These are phyloP conservation scores for Emmonsiellopsis sp. DNA, from an alignment of 2,329 filamentous ascomycete genomes.

Conservation along the genomic window DNA sequence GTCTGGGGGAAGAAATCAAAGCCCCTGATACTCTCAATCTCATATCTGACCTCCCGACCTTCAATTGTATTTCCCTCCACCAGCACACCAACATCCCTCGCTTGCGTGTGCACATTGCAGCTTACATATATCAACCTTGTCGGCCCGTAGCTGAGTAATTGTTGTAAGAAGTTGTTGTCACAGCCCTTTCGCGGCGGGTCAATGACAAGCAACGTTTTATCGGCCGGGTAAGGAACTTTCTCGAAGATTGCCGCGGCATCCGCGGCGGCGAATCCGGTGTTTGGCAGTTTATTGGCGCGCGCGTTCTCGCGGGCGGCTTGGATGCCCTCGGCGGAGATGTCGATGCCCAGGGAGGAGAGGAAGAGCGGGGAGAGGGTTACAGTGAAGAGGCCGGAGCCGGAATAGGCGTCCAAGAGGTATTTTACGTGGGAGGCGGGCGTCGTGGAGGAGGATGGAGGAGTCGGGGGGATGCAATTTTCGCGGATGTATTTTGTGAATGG, in stretches of 20 bases:
- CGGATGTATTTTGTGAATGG: conserved; percentile 81
- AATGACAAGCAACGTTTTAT: conserved; percentile 86
- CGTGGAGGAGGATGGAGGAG: conserved; percentile 13
- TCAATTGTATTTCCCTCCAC: conserved; percentile 53
- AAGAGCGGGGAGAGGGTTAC: conserved; percentile 83
- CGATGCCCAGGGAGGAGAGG: conserved; percentile 73
- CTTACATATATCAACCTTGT: conserved; percentile 83
- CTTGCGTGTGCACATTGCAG: conserved; percentile 97
- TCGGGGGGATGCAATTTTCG: conserved; percentile 58
- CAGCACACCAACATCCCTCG: conserved; percentile 79
- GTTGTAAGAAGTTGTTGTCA: conserved; percentile 70
- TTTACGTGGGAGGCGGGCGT: conserved; percentile 47
- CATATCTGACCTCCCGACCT: conserved; percentile 48
- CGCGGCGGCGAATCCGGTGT: conserved; percentile 78
- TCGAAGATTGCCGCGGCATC: conserved; percentile 79
- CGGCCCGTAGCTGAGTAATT: conserved; percentile 71
- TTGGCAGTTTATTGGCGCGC: conserved; percentile 61
- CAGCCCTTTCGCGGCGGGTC: conserved; percentile 97
- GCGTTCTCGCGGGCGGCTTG: conserved; percentile 71
- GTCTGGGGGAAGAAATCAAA: conserved; percentile 98
- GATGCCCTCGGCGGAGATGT: conserved; percentile 75
- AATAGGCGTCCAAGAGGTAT: conserved; percentile 96
- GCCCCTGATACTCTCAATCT: conserved; percentile 80
- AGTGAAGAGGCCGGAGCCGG: conserved; percentile 92
- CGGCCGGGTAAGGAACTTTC: conserved; percentile 60